Conservation (phyloP, 345 rosid genomes). For the Populus euphratica region DNA sequence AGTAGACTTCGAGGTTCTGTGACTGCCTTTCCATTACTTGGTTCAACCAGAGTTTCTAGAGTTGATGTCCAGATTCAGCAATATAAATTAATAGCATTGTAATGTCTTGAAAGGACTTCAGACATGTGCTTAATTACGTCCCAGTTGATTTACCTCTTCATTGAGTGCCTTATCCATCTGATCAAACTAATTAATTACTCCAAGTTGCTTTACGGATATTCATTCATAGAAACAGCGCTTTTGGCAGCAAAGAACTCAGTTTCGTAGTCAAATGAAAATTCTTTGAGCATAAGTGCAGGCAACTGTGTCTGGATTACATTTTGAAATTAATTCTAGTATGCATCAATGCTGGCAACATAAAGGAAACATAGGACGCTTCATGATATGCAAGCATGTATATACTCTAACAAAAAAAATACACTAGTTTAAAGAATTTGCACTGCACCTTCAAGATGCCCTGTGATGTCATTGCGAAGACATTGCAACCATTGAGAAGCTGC, state of each 20-base stretch:
- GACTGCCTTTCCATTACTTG: constrained; percentile 4
- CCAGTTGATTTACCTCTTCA: not conserved
- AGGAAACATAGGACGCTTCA: not conserved
- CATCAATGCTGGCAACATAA: not conserved
- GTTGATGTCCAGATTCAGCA: not conserved
- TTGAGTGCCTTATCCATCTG: not conserved
- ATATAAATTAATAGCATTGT: not conserved
- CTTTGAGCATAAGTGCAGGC: constrained; percentile 1
- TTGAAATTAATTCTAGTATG: not conserved
- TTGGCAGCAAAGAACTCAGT: not conserved
- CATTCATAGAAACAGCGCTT: not conserved
- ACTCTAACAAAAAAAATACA: not conserved
- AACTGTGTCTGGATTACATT: constrained; percentile 9
- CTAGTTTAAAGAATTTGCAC: not conserved
- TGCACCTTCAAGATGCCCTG: constrained; percentile 7
- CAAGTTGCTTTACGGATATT: constrained; percentile 3
- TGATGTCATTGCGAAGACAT: not conserved
- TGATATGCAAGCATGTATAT: not conserved
- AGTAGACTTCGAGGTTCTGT: not conserved
- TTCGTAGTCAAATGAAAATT: constrained; percentile 1
- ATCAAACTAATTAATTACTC: not conserved
- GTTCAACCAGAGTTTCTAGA: constrained; percentile 8
- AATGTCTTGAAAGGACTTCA: not conserved
- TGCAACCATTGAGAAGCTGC: constrained; percentile 7
- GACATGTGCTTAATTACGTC: not conserved